A percentile compares a stretch with the other conserved stretches of the same genome.
Conservation (phyloP, 495 filamentous ascomycete genomes). For the Extremus antarcticus region DNA sequence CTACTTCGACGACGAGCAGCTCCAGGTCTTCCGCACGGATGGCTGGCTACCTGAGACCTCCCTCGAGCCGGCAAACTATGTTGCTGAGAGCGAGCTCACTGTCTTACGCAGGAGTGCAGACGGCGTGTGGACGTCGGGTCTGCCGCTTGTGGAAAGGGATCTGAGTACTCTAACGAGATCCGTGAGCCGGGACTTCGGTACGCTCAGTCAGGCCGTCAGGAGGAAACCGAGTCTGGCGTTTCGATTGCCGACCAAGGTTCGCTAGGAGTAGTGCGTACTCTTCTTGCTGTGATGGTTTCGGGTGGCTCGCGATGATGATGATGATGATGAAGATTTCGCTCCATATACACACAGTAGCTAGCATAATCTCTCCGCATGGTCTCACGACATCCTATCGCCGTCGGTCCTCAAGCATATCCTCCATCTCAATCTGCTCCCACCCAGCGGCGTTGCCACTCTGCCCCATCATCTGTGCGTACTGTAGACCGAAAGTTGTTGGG, state of each 20-base stretch:
- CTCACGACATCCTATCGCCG: constrained; percentile 37
- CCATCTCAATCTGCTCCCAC: constrained; percentile 55
- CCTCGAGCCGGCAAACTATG: not conserved
- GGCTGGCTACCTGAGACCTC: constrained; percentile 6
- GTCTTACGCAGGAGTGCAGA: not conserved
- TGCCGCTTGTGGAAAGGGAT: not conserved
- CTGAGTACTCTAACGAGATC: constrained; percentile 6
- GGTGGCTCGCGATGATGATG: too few species aligned
- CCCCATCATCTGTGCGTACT: constrained; percentile 45
- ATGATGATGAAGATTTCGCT: too few species aligned
- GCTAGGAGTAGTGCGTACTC: too few species aligned
- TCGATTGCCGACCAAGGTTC: constrained; percentile 7
- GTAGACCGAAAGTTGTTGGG: constrained; percentile 40
- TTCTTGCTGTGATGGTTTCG: too few species aligned
- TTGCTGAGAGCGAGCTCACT: not conserved
- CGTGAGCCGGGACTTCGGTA: constrained; percentile 10
- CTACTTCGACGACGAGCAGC: not conserved
- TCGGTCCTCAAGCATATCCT: constrained; percentile 39
- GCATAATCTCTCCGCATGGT: too few species aligned
- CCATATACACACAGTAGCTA: too few species aligned
- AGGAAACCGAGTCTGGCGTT: constrained; percentile 9
- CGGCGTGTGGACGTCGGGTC: not conserved
- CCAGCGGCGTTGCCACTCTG: constrained; percentile 40
- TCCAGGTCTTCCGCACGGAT: constrained; percentile 1
- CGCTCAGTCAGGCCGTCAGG: constrained; percentile 13